Evolutionary conservation across 495 filamentous ascomycete genomes (phyloP).

Genomic region (Penicillium turbatum): DNA sequence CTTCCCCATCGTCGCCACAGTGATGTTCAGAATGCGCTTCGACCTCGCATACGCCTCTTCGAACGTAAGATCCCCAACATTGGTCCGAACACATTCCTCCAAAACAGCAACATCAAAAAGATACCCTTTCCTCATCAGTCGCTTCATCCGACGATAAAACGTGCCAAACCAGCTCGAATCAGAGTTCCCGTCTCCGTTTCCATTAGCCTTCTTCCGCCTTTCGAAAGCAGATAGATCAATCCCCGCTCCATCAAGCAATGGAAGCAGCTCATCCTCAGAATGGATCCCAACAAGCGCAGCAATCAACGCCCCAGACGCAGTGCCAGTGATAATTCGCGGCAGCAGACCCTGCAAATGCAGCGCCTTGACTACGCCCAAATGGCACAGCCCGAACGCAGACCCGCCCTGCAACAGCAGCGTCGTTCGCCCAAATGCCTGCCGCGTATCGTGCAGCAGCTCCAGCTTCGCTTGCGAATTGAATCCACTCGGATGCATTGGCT

Average conservation of each 20-base stretch:
- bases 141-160: conserved; percentile 53
- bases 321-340: conserved; percentile 87
- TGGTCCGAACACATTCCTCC: conserved; percentile 79
- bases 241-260: conserved; percentile 68
- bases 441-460: conserved; percentile 82
- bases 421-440: conserved; percentile 84
- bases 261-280: conserved; percentile 78
- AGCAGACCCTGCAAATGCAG: conserved; percentile 78
- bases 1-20: conserved; percentile 67
- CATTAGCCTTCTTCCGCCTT: conserved; percentile 19
- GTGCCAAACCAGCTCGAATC: conserved; percentile 50
- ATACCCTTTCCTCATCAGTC: conserved; percentile 71
- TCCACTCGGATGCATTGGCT: conserved; percentile 47
- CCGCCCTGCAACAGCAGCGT: conserved; percentile 88
- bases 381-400: conserved; percentile 86
- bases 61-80: conserved; percentile 87
- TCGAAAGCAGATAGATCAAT: conserved; percentile 84
- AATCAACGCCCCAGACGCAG: conserved; percentile 84
- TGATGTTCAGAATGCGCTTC: conserved; percentile 88
- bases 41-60: conserved; percentile 88
- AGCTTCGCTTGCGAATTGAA: conserved; percentile 82
- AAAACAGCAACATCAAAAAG: conserved; percentile 78
- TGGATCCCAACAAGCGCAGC: conserved; percentile 87
- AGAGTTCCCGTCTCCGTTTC: conserved; percentile 2
- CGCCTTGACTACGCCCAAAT: conserved; percentile 87